Conservation (phyloP, 768 basidiomycete species). For the Jaapia argillacea region DNA sequence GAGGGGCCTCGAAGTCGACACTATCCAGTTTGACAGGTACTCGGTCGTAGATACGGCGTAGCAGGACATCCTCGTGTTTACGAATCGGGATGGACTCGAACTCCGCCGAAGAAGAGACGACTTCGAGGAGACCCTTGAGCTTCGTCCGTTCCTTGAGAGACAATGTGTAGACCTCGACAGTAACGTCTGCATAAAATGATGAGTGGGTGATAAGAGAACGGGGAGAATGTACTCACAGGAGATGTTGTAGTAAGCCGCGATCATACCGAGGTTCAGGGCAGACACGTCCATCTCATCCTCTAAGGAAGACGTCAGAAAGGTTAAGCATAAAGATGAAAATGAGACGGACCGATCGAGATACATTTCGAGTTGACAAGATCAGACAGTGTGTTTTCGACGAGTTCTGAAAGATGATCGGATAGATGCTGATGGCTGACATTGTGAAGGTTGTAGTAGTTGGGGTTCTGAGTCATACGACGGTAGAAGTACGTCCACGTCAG, state of each 20-base stretch:
- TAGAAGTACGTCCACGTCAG: conserved; percentile 99
- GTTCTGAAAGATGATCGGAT: conserved; percentile 90
- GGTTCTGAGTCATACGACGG: conserved; percentile 94
- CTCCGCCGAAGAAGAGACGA: conserved; percentile 93
- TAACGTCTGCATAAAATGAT: conserved; percentile 55
- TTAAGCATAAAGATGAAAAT: background rate
- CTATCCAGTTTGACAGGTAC: conserved; percentile 88
- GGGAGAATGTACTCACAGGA: conserved; percentile 47
- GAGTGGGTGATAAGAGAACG: background rate
- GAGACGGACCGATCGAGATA: conserved; percentile 66
- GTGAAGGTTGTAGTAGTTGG: conserved; percentile 90
- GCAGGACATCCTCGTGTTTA: conserved; percentile 78
- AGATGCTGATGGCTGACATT: conserved; percentile 94
- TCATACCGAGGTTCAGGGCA: conserved; percentile 95
- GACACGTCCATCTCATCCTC: conserved; percentile 93
- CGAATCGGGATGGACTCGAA: conserved; percentile 94
- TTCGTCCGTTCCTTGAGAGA: conserved; percentile 96
- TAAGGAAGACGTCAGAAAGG: conserved; percentile 12
- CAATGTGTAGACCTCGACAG: conserved; percentile 92
- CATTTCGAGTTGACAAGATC: conserved; percentile 94
- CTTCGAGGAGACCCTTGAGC: conserved; percentile 92
- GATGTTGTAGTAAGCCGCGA: conserved; percentile 93
- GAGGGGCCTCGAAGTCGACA: conserved; percentile 84
- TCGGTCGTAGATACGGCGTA: conserved; percentile 89
- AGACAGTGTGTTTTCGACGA: conserved; percentile 87